Evolutionary conservation across 2,329 filamentous ascomycete species (phyloP), one percentile per base, ranked within the genome.

Genomic region (Emericellopsis atlantica): DNA sequence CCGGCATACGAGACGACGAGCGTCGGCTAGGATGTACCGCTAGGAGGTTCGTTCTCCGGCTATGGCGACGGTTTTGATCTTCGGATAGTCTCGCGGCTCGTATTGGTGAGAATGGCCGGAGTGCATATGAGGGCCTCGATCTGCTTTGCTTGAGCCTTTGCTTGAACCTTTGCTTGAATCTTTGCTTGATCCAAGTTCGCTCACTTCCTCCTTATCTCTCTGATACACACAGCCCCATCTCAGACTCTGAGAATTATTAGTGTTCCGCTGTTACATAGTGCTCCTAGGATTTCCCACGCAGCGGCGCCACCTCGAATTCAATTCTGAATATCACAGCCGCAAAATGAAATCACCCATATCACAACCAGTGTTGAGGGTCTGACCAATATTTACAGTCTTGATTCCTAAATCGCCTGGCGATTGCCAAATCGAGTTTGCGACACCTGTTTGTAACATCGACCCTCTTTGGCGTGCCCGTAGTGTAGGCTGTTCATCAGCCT

Each of bases 261-360:
- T 4, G 71, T 76, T 6, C 73, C 73, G 18, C 73, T 72, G 37
- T 76, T 77, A 55, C 72, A 72, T 18, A 77, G 54, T 40, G 66
- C 69, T 1, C 62, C 66, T 9, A 78, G 62, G n/a, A 77, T 70
- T 46, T 78, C 74, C 74, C 74, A 78, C 14, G 73, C 72, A n/a
- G n/a, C n/a, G n/a, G n/a, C 18, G 70, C 74, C 74, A 32, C 44
- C 15, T 23, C n/a, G 16, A 39, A 33, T n/a, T 40, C 37, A 35
- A 37, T 18, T 29, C 9, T 4, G 10, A 26, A 6, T 10, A 8
- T 31, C 16, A 4, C 26, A 15, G 4, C 16, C 12, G 7, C 21
- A 36, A 29, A 26, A 26, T 23, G 18, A 32, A 57, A 68, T 49
- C 60, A 75, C 73, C 70, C 72, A 78, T 77, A 46, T 78, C 74